Percentiles rank a stretch among this genome's conserved stretches.
phyloP scores from a whole-genome alignment of 2,329 filamentous ascomycete species.

The Penicillium sp. region DNA sequence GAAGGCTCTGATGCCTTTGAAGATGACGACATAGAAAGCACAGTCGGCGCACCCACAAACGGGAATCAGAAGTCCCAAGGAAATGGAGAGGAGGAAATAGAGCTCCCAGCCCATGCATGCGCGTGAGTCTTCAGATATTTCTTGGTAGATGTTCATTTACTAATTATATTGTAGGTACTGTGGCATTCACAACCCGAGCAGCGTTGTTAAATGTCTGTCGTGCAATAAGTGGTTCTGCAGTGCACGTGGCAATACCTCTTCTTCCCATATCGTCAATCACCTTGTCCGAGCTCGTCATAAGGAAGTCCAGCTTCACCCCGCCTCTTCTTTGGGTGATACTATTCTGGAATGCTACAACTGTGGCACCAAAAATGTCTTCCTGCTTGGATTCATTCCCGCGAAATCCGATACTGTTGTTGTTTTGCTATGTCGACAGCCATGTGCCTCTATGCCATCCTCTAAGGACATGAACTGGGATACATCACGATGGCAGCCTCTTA shows the following conservation, averaged over 20 bases:
- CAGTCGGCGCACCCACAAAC: constrained; percentile 73
- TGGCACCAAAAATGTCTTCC: constrained; percentile 96
- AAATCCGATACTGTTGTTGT: constrained; percentile 98
- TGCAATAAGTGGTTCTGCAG: constrained; percentile 99
- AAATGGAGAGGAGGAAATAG: constrained; percentile 69
- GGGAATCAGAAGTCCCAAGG: constrained; percentile 55
- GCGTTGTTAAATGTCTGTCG: constrained; percentile 88
- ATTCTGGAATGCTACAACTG: constrained; percentile 98
- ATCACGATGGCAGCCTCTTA: constrained; percentile 91
- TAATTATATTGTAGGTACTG: constrained; percentile 59
- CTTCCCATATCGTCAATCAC: constrained; percentile 96
- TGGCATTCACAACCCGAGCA: constrained; percentile 89
- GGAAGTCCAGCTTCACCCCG: constrained; percentile 92
- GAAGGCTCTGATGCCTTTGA: constrained; percentile 76
- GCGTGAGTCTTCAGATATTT: constrained; percentile 54
- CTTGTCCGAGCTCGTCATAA: constrained; percentile 95
- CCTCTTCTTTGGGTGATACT: constrained; percentile 86
- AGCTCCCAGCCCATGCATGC: constrained; percentile 89
- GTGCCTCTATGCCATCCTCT: constrained; percentile 83
- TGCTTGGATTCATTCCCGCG: constrained; percentile 93
- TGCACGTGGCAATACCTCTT: constrained; percentile 88
- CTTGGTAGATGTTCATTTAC: constrained; percentile 14
- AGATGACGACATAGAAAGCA: constrained; percentile 67
- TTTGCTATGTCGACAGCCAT: constrained; percentile 89
- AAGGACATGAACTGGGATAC: constrained; percentile 99